Evolutionary conservation across 352 stramenopile genomes (phyloP), one percentile per base, ranked within the genome.

Genomic region (Globisporangium radiosum): DNA sequence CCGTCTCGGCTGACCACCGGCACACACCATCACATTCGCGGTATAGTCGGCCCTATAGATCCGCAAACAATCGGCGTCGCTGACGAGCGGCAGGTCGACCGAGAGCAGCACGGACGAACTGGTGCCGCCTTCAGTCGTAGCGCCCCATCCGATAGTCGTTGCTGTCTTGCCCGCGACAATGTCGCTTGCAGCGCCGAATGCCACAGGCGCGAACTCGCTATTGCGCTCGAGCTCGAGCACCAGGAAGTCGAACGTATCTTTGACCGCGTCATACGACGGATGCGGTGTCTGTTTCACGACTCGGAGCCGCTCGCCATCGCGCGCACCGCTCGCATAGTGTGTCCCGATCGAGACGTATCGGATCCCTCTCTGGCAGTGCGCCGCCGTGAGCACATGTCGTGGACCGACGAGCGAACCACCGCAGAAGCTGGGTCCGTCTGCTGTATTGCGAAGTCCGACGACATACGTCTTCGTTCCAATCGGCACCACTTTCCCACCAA

Each of bases 1-100:
- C 56, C 70, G 71, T 52, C 73, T 68, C 25, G 58, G 43, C 25
- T 67, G 40, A 19, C 77, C 74, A 0, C 81, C 77, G 4, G 81
- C 78, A 39, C 81, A 91, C n/a, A 91, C 42, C 71, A 86, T 88
- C 8, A 71, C 75, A 7, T 60, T 40, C 25, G 75, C 40, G 7
- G 40, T 14, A 13, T 44, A 33, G 25, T 33, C 3, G 25, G 2
- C 25, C 25, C 1, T 33, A 33, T 33, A 33, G 25, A 33, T 33
- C 25, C 25, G 25, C 25, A 33, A 33, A 33, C 77, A 89, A 1
- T 59, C 63, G 0, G 60, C 60, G 48, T 80, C 74, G 57, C 76
- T 77, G 19, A 86, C 59, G 4, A 90, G 50, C 3, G 74, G 59
- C 9, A 85, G 65, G 43, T 80, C 60, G 17, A 85, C 71, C 11